A percentile compares a stretch with the other conserved stretches of the same genome.
These are phyloP conservation scores for Auriscalpium orientale DNA, from an alignment of 768 basidiomycete species.

Conservation along the genomic window DNA sequence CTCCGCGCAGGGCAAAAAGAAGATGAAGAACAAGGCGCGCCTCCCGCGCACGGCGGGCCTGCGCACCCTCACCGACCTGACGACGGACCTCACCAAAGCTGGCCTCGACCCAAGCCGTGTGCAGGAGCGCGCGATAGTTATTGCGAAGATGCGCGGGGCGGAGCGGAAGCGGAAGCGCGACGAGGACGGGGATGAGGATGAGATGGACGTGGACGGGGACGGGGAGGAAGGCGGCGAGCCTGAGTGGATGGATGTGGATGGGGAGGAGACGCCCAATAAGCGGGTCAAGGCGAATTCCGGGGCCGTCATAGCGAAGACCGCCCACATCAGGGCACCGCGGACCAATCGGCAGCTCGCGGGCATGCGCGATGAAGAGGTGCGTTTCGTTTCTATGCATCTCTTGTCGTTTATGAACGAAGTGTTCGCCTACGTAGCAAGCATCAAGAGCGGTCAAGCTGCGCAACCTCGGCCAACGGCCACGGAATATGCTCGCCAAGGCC, in stretches of 20 bases:
- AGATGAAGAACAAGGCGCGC: conserved; percentile 76
- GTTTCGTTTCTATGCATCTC: conserved; percentile 18
- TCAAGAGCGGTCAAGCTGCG: conserved; percentile 75
- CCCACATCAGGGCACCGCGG: conserved; percentile 47
- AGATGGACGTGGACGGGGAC: conserved; percentile 26
- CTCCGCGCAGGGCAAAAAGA: conserved; percentile 76
- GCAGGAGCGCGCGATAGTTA: conserved; percentile 76
- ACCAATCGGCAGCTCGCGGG: conserved; percentile 73
- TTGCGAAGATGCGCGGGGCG: conserved; percentile 66
- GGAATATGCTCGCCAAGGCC: conserved; percentile 85
- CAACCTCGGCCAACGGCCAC: conserved; percentile 78
- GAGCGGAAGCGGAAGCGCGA: conserved; percentile 67
- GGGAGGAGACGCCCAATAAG: conserved; percentile 44
- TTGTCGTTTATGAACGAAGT: neutral
- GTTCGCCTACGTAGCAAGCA: conserved; percentile 50
- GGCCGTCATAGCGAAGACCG: conserved; percentile 34
- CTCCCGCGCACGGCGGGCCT: conserved; percentile 71
- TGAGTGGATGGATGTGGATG: conserved; percentile 37
- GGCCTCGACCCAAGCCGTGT: conserved; percentile 86
- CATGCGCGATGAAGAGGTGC: conserved; percentile 65
- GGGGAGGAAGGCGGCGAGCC: conserved; percentile 34
- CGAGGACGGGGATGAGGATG: conserved; percentile 23
- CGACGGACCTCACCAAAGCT: conserved; percentile 72
- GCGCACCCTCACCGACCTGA: conserved; percentile 65
- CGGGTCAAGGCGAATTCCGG: conserved; percentile 58